Base-by-base conservation (phyloP, 768 basidiomycete species). In the Boletus pseudo-olivaceus region DNA sequence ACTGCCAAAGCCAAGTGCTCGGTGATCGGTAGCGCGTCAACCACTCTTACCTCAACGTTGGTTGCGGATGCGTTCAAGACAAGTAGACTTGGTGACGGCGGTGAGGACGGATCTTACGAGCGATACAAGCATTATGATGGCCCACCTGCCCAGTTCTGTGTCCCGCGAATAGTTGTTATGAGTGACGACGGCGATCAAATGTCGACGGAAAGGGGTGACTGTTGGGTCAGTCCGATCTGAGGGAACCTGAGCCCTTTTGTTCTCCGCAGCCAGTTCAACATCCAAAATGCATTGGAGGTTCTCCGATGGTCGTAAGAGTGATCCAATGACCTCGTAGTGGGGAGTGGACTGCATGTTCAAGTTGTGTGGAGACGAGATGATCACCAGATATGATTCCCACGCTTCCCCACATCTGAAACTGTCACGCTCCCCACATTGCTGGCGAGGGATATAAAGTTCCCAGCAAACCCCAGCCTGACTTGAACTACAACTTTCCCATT, bases 61-160 rank as follows among this genome's bases (percentile, higher is more conserved):
- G 51, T 26, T 14, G 41, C 2, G n/a, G 49, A 46, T 3, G 29
- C 12, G 33, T 55, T 49, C 20, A 61, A 55, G 19, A 69, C 49
- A 26, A 69, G 37, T 2, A 69, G 43, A 29, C 67, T 67, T 56
- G 34, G 37, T 27, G 42, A 37, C 1, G 35, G 20, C 14, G 19
- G 38, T 58, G 27, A 67, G 53, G n/a, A 19, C 8, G 35, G 11
- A 17, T 17, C 7, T 37, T 27, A 19, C 19, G 15, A 12, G 15
- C 30, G 4, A 23, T 23, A 23, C 23, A 23, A 23, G 4, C 23
- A 23, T 23, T 2, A 23, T 2, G 23, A 23, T 23, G 23, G 23
- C 23, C 23, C 52, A 83, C 83, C 82, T 75, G 57, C 79, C 84
- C 63, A 83, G 76, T 57, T 84, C 82, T n/a, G 68, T 69, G 19